These are phyloP conservation scores for Penicillium nordicum DNA, from an alignment of 2,329 filamentous ascomycete genomes.

Conservation along the genomic window DNA sequence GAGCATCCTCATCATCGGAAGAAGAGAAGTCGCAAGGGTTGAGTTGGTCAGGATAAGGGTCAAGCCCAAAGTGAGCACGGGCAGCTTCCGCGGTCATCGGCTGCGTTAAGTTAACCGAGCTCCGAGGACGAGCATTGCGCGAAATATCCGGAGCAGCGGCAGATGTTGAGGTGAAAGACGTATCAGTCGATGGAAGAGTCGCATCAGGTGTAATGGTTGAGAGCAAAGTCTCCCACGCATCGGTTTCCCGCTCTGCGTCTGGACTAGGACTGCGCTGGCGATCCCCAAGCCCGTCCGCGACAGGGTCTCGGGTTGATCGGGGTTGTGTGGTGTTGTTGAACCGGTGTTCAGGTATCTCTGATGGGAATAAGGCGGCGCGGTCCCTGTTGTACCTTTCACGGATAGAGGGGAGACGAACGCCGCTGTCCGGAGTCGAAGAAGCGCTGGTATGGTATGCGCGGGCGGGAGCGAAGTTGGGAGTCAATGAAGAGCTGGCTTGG, in stretches of 20 bases:
- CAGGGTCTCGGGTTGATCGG: slow-evolving; percentile 20
- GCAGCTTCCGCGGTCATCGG: slow-evolving; percentile 22
- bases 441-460: slow-evolving; percentile 28
- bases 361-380: slow-evolving; percentile 30
- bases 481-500: slow-evolving; percentile 27
- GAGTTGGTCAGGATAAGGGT: slow-evolving; percentile 35
- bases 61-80: slow-evolving; percentile 29
- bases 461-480: slow-evolving; percentile 46
- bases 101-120: slow-evolving; percentile 40
- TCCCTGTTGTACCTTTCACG: slow-evolving; percentile 24
- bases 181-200: slow-evolving; percentile 72
- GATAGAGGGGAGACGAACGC: slow-evolving; percentile 24
- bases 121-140: slow-evolving; percentile 31
- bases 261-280: slow-evolving; percentile 78
- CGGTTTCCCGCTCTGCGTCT: slow-evolving; percentile 49
- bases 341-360: not conserved
- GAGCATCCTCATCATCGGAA: slow-evolving; percentile 32
- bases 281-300: slow-evolving; percentile 74
- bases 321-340: slow-evolving; percentile 23
- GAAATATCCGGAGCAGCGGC: slow-evolving; percentile 29
- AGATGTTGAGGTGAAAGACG: slow-evolving; percentile 69
- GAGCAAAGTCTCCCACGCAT: slow-evolving; percentile 75
- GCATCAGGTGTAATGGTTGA: slow-evolving; percentile 78
- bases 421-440: slow-evolving; percentile 23
- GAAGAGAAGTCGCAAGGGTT: slow-evolving; percentile 39